These are phyloP conservation scores for Begonia masoniana DNA, from an alignment of 306 rosid species.

Conservation along the genomic window DNA sequence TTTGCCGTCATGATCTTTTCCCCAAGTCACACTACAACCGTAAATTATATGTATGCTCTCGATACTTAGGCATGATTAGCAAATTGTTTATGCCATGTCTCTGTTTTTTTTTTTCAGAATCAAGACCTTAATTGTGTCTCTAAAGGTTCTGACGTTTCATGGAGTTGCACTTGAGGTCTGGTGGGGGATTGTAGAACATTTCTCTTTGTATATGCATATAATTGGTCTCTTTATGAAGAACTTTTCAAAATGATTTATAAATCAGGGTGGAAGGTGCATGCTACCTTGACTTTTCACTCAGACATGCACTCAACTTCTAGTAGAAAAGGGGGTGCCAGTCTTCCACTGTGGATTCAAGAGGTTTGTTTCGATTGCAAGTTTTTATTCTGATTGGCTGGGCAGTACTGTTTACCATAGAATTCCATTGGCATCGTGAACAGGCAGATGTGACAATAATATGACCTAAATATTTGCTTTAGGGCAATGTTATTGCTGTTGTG, in stretches of 20 bases:
- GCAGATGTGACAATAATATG: too few species aligned
- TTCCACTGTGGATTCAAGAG: constrained; percentile 26
- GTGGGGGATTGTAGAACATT: constrained; percentile 34
- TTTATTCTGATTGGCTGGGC: too few species aligned
- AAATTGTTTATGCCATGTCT: too few species aligned
- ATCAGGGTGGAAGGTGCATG: constrained; percentile 26
- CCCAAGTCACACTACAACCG: too few species aligned
- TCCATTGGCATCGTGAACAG: too few species aligned
- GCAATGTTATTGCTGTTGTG: not conserved
- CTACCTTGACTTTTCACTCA: constrained; percentile 32
- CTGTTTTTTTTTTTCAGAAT: constrained; percentile 10
- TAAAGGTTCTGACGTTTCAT: constrained; percentile 24
- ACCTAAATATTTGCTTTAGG: too few species aligned
- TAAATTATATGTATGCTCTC: too few species aligned
- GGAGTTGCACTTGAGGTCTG: constrained; percentile 32
- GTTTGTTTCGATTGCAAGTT: too few species aligned
- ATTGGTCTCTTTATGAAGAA: constrained; percentile 23
- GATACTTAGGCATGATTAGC: too few species aligned
- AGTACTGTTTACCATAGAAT: too few species aligned
- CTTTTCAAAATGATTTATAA: constrained; percentile 21
- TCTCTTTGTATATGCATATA: constrained; percentile 17
- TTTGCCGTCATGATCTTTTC: too few species aligned
- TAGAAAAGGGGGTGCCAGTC: constrained; percentile 20
- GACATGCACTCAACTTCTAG: constrained; percentile 10
- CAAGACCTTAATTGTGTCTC: constrained; percentile 20